A percentile compares a stretch with the other conserved stretches of the same genome.
Evolutionary conservation across 2,329 filamentous ascomycete species (phyloP).

Genomic region (Penicillium rolfsii): DNA sequence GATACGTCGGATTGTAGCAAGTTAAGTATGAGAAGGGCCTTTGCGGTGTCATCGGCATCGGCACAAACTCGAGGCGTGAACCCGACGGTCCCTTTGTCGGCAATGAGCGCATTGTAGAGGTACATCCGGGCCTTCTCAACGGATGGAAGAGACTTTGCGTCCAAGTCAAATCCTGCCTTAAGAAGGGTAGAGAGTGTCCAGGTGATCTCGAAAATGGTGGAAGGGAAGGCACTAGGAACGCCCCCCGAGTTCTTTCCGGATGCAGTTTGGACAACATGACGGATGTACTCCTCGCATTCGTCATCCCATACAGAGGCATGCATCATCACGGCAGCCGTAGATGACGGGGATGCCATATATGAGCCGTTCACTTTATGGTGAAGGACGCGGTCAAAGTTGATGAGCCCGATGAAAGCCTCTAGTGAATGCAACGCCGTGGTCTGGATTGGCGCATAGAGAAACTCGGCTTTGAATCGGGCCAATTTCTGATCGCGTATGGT

Average conservation of each 20-base stretch:
- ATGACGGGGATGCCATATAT: conserved; percentile 47
- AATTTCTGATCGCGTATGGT: conserved; percentile 34
- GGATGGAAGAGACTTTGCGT: neutral
- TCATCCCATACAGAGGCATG: conserved; percentile 37
- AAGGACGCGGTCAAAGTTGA: conserved; percentile 43
- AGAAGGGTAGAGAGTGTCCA: conserved; percentile 25
- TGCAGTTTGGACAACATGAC: conserved; percentile 19
- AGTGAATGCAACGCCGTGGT: conserved; percentile 43
- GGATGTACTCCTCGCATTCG: conserved; percentile 40
- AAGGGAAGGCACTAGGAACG: conserved; percentile 36
- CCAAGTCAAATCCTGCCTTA: conserved; percentile 3
- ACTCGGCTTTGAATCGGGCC: conserved; percentile 32
- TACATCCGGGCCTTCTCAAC: neutral
- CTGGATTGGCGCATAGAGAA: conserved; percentile 33
- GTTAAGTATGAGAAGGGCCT: conserved; percentile 19
- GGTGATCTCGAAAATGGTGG: conserved; percentile 33
- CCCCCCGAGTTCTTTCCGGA: conserved; percentile 21
- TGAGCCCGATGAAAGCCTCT: conserved; percentile 43
- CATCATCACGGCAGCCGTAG: conserved; percentile 47
- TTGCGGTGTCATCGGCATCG: conserved; percentile 38
- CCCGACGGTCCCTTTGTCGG: conserved; percentile 24
- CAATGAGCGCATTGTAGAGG: neutral
- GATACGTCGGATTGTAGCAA: conserved; percentile 18
- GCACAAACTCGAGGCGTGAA: conserved; percentile 19
- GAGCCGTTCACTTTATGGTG: conserved; percentile 39